phyloP scores from a whole-genome alignment of 1,284 basidiomycete genomes.

The Papiliotrema laurentii region DNA sequence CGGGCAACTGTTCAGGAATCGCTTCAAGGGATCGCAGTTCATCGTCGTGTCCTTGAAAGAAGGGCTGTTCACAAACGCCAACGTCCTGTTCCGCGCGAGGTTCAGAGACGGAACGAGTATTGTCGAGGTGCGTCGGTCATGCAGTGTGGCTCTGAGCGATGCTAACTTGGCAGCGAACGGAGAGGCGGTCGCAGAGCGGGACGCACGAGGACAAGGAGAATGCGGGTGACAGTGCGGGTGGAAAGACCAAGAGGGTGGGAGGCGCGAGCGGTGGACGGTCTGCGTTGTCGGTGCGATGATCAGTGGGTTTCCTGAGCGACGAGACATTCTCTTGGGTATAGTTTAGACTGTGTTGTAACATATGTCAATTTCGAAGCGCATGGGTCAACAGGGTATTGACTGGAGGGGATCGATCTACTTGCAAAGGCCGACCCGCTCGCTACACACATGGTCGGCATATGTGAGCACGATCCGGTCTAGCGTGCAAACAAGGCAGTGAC shows the following conservation, averaged over 20 bases:
- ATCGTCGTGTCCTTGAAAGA: slow-evolving; percentile 98
- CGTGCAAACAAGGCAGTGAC: no score
- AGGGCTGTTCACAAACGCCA: slow-evolving; percentile 95
- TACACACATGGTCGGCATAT: no score
- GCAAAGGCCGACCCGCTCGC: no score
- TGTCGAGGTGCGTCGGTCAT: slow-evolving; percentile 57
- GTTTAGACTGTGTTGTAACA: no score
- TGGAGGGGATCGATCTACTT: no score
- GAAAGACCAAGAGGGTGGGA: slow-evolving; percentile 9
- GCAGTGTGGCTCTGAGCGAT: not conserved
- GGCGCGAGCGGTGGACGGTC: slow-evolving; percentile 3
- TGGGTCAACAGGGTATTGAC: no score
- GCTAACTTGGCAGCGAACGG: slow-evolving; percentile 27
- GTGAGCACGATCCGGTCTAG: no score
- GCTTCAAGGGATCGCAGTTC: slow-evolving; percentile 94
- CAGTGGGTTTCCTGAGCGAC: no score
- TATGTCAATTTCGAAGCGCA: no score
- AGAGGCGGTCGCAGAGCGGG: slow-evolving; percentile 9
- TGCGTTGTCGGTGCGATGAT: slow-evolving; percentile 2
- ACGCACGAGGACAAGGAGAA: slow-evolving; percentile 31
- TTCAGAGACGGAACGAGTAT: slow-evolving; percentile 90
- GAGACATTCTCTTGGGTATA: no score
- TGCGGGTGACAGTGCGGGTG: slow-evolving; percentile 6
- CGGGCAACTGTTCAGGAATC: slow-evolving; percentile 88
- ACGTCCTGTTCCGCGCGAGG: slow-evolving; percentile 86